These are phyloP conservation scores for Hemileccinum rubropunctum DNA, from an alignment of 768 basidiomycete genomes.

Conservation along the genomic window DNA sequence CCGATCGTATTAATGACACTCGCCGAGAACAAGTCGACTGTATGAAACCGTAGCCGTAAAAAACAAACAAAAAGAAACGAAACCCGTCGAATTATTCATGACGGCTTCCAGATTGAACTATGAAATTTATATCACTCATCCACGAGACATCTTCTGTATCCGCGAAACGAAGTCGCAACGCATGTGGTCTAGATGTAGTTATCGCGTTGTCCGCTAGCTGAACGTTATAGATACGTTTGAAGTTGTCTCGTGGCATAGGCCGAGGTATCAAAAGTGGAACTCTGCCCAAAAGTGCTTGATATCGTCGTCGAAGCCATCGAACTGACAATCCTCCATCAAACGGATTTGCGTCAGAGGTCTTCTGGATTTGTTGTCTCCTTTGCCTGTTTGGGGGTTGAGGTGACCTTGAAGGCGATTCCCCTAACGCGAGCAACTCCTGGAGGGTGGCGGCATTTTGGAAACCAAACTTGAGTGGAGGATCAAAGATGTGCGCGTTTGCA, in stretches of 20 bases:
- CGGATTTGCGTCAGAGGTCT: slow-evolving; percentile 2
- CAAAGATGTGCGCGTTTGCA: slow-evolving; percentile 8
- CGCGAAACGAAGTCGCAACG: slow-evolving; percentile 20
- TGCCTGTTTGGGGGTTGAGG: slow-evolving; percentile 33
- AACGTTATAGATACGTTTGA: slow-evolving; percentile 27
- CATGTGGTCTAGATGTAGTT: slow-evolving; percentile 14
- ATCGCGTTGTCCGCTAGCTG: slow-evolving; percentile 32
- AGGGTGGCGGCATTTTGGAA: slow-evolving; percentile 44
- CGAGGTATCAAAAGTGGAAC: slow-evolving; percentile 52
- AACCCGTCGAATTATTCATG: neutral
- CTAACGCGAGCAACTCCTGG: slow-evolving; percentile 45
- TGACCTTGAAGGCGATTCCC: slow-evolving; percentile 31
- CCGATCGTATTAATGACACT: slow-evolving; percentile 9
- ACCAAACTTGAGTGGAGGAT: slow-evolving; percentile 34
- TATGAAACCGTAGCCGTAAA: neutral
- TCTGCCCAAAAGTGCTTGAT: slow-evolving; percentile 56
- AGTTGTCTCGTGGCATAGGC: neutral
- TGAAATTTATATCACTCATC: slow-evolving; percentile 21
- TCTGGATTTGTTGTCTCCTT: neutral
- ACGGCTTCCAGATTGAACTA: slow-evolving; percentile 1
- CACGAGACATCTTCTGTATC: slow-evolving; percentile 35
- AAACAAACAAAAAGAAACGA: neutral
- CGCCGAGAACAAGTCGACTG: neutral
- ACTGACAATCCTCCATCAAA: slow-evolving; percentile 17
- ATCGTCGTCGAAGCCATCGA: slow-evolving; percentile 48